Evolutionary conservation across 768 basidiomycete genomes (phyloP).

Genomic region (Pleurotus cornucopiae): DNA sequence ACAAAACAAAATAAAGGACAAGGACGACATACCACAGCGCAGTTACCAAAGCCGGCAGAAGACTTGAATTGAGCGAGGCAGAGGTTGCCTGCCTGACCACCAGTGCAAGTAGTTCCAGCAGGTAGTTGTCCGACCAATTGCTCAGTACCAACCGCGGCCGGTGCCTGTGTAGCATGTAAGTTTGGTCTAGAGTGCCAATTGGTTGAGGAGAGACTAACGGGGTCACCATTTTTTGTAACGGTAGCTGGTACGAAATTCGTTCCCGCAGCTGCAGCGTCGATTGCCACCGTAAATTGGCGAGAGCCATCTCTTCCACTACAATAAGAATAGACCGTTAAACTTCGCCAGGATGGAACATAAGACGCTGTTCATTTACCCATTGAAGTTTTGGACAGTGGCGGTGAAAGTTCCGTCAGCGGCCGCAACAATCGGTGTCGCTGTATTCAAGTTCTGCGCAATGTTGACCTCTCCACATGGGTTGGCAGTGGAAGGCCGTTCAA

Average conservation of each 20-base stretch:
- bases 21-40: conserved; percentile 32
- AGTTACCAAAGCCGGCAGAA: conserved; percentile 50
- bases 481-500: conserved; percentile 25
- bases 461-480: conserved; percentile 39
- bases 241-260: conserved; percentile 31
- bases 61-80: conserved; percentile 52
- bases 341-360: neutral
- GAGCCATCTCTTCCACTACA: conserved; percentile 44
- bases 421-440: conserved; percentile 31
- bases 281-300: conserved; percentile 36
- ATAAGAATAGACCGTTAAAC: neutral
- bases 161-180: conserved; percentile 25
- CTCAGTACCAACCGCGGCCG: conserved; percentile 31
- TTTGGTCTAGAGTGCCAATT: neutral
- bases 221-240: conserved; percentile 41
- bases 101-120: conserved; percentile 44
- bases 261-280: conserved; percentile 42
- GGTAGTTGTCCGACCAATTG: conserved; percentile 41
- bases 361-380: conserved; percentile 29
- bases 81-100: conserved; percentile 36
- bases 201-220: conserved; percentile 26
- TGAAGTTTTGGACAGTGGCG: conserved; percentile 40
- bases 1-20: neutral
- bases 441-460: conserved; percentile 34
- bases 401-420: conserved; percentile 38